Base-by-base conservation (phyloP, 2,329 filamentous ascomycete genomes). In the Colletotrichum sp. region DNA sequence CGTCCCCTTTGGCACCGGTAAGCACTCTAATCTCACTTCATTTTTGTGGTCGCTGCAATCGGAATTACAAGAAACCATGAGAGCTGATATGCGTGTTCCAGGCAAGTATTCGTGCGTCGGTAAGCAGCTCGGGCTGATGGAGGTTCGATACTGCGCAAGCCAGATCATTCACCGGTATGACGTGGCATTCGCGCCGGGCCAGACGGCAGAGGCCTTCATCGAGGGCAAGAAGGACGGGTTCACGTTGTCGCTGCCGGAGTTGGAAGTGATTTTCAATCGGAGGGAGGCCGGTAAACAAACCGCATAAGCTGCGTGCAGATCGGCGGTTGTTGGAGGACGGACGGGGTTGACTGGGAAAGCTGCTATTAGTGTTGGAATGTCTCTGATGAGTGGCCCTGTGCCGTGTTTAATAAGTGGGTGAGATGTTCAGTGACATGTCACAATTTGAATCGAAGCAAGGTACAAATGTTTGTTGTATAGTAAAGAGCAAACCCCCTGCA, bases 51-150 rank as follows among this genome's bases (percentile, higher is more conserved):
- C 8, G 24, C 26, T 14, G 58, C 24, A 32, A 4, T 21, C 18
- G 58, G 14, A 65, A 18, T 10, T 12, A 24, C 8, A 28, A 7
- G 9, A 4, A 32, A 21, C 36, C 36, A 18, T 18, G 21, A 30
- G 21, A 24, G 56, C 67, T 69, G 66, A 69, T 34, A 21, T 7
- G 34, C 24, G 12, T 4, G 12, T 21, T 59, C 13, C 32, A 83
- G 83, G 83, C 4, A 79, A 78, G 2, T 82, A 82, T 63, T 81
- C 81, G 7, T 85, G 84, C 55, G 81, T 82, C 2, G 84, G 84
- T 2, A 85, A 84, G 71, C 80, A 82, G 70, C 78, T 86, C 2
- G 84, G 79, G 1, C 74, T 85, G 48, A 82, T 84, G 80, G 82
- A 84, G 69, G 55, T 83, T 24, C 75, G 78, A 18, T 77, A 76